These are phyloP conservation scores for Colletotrichum sp. DNA, from an alignment of 2,329 filamentous ascomycete species.

Conservation along the genomic window DNA sequence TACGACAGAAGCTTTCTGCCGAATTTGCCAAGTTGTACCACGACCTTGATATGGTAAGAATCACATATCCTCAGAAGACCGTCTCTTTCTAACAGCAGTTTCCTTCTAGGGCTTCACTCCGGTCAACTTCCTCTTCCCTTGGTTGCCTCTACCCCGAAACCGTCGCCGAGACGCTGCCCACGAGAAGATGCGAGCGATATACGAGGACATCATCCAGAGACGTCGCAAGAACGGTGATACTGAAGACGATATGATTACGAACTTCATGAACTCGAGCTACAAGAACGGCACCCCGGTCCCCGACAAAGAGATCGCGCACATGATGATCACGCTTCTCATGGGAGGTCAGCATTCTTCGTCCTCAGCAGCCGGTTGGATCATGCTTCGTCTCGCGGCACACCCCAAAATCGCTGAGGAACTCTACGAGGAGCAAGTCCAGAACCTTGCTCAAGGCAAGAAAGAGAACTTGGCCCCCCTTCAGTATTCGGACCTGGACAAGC, in stretches of 20 bases:
- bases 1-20: constrained; percentile 76
- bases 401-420: constrained; percentile 82
- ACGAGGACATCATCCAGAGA: constrained; percentile 80
- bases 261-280: constrained; percentile 84
- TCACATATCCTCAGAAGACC: not conserved
- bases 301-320: constrained; percentile 85
- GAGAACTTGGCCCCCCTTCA: constrained; percentile 73
- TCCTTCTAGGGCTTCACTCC: constrained; percentile 73
- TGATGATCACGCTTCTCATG: constrained; percentile 95
- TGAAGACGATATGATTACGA: constrained; percentile 83
- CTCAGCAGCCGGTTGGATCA: constrained; percentile 85
- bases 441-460: constrained; percentile 60
- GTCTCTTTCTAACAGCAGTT: not conserved
- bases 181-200: constrained; percentile 74
- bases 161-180: not conserved
- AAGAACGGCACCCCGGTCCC: constrained; percentile 80
- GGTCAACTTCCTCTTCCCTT: constrained; percentile 89
- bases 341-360: constrained; percentile 90
- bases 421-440: constrained; percentile 78
- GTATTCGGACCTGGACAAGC: constrained; percentile 78
- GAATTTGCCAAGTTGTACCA: constrained; percentile 84
- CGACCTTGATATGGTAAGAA: constrained; percentile 72
- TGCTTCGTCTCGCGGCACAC: constrained; percentile 78
- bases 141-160: constrained; percentile 89
- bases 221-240: constrained; percentile 63